phyloP scores from a whole-genome alignment of 139 green algal genomes.

The Zygnema circumcarinatum region DNA sequence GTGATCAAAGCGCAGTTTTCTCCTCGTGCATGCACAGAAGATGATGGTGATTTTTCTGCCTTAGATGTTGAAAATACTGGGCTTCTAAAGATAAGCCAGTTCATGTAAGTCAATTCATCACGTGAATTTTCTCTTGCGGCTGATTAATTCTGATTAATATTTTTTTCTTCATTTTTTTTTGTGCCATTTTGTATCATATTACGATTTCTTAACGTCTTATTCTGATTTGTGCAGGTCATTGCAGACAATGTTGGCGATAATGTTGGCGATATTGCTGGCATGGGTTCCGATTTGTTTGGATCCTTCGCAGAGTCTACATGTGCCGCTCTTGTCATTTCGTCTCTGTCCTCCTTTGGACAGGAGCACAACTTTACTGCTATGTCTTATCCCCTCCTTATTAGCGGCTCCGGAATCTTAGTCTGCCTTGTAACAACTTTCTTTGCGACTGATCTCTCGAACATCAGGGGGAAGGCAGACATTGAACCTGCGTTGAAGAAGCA shows the following conservation, averaged over 20 bases:
- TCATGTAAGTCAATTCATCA: too few relatives aligned
- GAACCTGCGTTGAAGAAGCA: slow-evolving; percentile 60
- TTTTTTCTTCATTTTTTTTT: too few relatives aligned
- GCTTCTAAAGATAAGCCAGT: too few relatives aligned
- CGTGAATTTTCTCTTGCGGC: too few relatives aligned
- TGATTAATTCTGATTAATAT: too few relatives aligned
- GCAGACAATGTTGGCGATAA: slow-evolving; percentile 96
- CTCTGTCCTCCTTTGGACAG: slow-evolving; percentile 36
- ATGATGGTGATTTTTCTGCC: too few relatives aligned
- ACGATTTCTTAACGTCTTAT: too few relatives aligned
- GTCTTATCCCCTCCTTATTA: slow-evolving; percentile 67
- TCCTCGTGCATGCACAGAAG: too few relatives aligned
- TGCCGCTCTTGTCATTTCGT: slow-evolving; percentile 70
- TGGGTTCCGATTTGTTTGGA: slow-evolving; percentile 97
- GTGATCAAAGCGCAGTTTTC: too few relatives aligned
- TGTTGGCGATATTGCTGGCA: slow-evolving; percentile 97
- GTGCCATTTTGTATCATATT: too few relatives aligned
- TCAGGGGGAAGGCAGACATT: slow-evolving; percentile 58
- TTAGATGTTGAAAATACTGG: too few relatives aligned
- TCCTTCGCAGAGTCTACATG: slow-evolving; percentile 71
- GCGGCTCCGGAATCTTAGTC: slow-evolving; percentile 64
- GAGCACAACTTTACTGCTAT: slow-evolving; percentile 59
- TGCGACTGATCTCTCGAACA: slow-evolving; percentile 56
- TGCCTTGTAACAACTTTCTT: slow-evolving; percentile 66
- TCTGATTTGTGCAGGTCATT: slow-evolving; percentile 48